phyloP scores from a whole-genome alignment of 2,329 filamentous ascomycete species.

The Fusarium metavorans region DNA sequence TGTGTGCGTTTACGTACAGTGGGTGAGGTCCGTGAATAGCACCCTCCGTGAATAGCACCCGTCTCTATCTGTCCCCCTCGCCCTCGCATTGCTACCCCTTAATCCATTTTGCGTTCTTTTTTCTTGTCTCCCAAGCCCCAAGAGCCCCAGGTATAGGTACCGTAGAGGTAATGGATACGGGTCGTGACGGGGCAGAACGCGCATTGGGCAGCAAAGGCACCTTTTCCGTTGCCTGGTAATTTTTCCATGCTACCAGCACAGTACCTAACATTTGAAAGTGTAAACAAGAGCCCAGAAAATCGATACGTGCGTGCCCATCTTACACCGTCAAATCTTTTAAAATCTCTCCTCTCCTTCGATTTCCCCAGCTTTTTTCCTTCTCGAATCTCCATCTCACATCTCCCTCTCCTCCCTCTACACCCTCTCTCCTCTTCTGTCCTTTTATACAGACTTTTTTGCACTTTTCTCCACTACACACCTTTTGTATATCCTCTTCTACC shows the following conservation, averaged over 20 bases:
- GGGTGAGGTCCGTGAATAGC: conserved; percentile 13
- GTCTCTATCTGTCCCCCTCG: background rate
- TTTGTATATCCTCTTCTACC: background rate
- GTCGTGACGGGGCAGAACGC: conserved; percentile 25
- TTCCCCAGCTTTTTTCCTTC: conserved; percentile 28
- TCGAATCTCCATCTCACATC: conserved; percentile 14
- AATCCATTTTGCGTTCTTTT: conserved; percentile 36
- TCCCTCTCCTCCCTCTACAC: conserved; percentile 3
- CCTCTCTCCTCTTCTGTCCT: conserved; percentile 2
- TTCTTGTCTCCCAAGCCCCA: background rate
- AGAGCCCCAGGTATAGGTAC: background rate
- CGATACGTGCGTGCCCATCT: conserved; percentile 6
- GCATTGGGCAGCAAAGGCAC: conserved; percentile 48
- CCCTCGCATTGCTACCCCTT: conserved; percentile 27
- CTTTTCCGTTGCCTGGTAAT: conserved; percentile 38
- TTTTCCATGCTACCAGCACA: conserved; percentile 16
- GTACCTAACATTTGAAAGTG: conserved; percentile 2
- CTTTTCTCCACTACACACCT: conserved; percentile 12
- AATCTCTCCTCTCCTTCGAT: conserved; percentile 14
- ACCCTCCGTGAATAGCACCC: conserved; percentile 33
- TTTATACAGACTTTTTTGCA: background rate
- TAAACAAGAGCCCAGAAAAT: conserved; percentile 32
- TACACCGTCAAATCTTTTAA: conserved; percentile 32
- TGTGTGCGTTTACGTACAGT: background rate
- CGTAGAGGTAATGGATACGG: background rate